Conservation (phyloP, 352 stramenopile species). For the Aphanomyces astaci region DNA sequence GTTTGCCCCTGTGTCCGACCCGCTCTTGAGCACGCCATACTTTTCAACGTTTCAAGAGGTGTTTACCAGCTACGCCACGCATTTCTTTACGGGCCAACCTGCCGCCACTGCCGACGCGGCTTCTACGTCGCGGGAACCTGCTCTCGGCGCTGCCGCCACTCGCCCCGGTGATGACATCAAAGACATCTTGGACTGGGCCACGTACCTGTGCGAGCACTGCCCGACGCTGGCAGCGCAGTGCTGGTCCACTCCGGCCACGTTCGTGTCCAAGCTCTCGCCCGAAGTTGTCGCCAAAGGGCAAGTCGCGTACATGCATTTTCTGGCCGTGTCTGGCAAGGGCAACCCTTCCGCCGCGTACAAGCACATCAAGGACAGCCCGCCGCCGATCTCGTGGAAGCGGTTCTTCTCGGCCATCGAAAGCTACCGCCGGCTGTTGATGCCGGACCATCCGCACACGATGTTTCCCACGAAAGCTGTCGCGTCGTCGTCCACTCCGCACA, state of each 20-base stretch:
- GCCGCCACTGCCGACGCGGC: too few species aligned
- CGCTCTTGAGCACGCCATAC: neutral
- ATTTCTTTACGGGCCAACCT: neutral
- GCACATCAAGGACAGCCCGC: conserved; percentile 79
- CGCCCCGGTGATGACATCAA: neutral
- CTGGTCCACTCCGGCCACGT: neutral
- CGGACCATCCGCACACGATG: conserved; percentile 45
- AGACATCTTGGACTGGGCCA: conserved; percentile 13
- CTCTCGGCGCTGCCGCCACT: neutral
- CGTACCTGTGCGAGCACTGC: conserved; percentile 6
- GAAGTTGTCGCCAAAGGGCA: neutral
- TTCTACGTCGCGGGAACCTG: neutral
- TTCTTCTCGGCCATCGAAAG: conserved; percentile 81
- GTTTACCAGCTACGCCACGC: neutral
- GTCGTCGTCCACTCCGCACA: neutral
- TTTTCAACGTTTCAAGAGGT: conserved; percentile 1
- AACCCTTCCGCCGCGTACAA: conserved; percentile 74
- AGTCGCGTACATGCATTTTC: conserved; percentile 61
- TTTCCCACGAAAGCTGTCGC: neutral
- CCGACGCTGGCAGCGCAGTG: neutral
- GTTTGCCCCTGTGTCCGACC: neutral
- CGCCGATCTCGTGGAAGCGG: conserved; percentile 71
- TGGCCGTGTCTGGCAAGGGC: conserved; percentile 55
- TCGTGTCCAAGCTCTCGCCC: neutral
- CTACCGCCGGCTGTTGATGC: conserved; percentile 69